Evolutionary conservation across 306 rosid genomes (phyloP).

Genomic region (Echinosophora koreensis): DNA sequence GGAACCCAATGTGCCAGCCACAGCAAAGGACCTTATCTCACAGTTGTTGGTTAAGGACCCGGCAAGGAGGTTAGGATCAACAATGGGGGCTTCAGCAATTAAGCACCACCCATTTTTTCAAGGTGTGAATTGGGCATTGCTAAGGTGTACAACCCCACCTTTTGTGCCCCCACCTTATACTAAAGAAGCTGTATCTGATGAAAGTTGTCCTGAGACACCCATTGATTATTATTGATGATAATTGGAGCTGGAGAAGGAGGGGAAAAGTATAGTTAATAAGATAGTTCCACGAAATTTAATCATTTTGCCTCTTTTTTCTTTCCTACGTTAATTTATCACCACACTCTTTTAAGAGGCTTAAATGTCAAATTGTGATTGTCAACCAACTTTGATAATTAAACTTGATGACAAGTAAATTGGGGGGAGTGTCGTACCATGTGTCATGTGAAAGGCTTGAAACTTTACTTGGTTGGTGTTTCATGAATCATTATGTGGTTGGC

Average conservation of each 20-base stretch:
- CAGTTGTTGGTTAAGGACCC: constrained; percentile 66
- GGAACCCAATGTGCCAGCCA: constrained; percentile 61
- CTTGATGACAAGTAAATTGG: constrained; percentile 25
- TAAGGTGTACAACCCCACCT: constrained; percentile 63
- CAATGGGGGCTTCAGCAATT: constrained; percentile 61
- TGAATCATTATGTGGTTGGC: constrained; percentile 43
- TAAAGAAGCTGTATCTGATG: constrained; percentile 60
- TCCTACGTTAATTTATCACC: constrained; percentile 13
- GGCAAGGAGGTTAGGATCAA: constrained; percentile 56
- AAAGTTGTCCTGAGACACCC: constrained; percentile 65
- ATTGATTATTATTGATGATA: constrained; percentile 66
- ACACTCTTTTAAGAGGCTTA: constrained; percentile 36
- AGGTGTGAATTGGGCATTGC: constrained; percentile 68
- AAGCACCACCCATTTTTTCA: constrained; percentile 63
- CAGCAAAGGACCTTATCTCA: constrained; percentile 63
- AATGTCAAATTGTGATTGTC: constrained; percentile 35
- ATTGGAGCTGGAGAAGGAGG: background rate
- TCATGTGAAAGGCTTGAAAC: constrained; percentile 23
- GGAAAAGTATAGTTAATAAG: constrained; percentile 33
- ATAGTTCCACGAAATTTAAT: constrained; percentile 29
- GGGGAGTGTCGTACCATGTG: constrained; percentile 23
- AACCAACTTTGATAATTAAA: constrained; percentile 39
- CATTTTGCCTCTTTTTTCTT: background rate
- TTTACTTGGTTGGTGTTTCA: constrained; percentile 37
- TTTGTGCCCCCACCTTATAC: constrained; percentile 63